These are phyloP conservation scores for Oemleria cerasiformis DNA, from an alignment of 306 rosid genomes.

Conservation along the genomic window DNA sequence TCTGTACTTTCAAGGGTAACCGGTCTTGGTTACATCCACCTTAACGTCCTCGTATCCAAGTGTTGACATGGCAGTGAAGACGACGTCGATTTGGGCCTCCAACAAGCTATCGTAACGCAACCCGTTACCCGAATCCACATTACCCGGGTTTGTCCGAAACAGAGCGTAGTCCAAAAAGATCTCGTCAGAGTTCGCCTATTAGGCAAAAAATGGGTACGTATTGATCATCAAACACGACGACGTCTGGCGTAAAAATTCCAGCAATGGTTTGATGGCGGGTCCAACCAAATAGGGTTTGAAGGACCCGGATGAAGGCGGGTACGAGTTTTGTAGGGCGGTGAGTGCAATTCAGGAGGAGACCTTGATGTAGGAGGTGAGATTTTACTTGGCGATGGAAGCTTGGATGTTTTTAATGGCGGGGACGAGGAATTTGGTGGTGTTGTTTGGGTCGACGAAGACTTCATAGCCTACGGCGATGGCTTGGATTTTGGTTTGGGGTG, in stretches of 20 bases:
- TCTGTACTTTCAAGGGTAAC: no score
- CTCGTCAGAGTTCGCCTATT: slow-evolving; percentile 37
- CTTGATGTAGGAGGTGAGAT: no score
- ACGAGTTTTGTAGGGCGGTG: no score
- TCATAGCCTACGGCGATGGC: no score
- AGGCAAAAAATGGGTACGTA: slow-evolving; percentile 78
- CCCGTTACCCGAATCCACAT: slow-evolving; percentile 71
- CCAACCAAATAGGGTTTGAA: no score
- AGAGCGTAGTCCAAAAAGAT: slow-evolving; percentile 63
- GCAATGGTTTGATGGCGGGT: slow-evolving; percentile 71
- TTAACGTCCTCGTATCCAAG: slow-evolving; percentile 52
- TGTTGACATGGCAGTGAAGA: slow-evolving; percentile 69
- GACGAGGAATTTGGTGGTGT: no score
- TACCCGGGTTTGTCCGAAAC: slow-evolving; percentile 53
- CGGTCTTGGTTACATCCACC: slow-evolving; percentile 57
- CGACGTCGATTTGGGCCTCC: slow-evolving; percentile 85
- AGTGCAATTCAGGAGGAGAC: no score
- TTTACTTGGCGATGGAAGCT: no score
- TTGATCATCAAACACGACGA: slow-evolving; percentile 69
- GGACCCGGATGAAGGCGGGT: no score
- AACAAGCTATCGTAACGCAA: slow-evolving; percentile 45
- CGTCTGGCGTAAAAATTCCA: slow-evolving; percentile 48
- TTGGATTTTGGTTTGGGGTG: no score
- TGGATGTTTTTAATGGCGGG: no score
- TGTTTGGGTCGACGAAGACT: no score